Evolutionary conservation across 1,284 basidiomycete genomes (phyloP).

Genomic region (Boletellus dicymbophilus): DNA sequence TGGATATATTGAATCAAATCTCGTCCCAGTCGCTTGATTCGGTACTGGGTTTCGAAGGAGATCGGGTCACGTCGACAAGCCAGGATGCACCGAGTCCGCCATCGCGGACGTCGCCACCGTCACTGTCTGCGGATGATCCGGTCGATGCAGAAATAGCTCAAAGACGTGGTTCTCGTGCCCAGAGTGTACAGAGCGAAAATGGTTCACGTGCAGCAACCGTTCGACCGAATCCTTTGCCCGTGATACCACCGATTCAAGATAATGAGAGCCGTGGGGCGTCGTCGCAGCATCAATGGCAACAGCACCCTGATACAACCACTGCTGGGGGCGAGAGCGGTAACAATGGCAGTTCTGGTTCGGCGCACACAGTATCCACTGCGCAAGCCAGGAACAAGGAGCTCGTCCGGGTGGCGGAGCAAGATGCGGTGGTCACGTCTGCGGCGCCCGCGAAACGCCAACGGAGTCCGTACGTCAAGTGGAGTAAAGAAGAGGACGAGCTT

Average conservation of each 20-base stretch:
- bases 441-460: constrained; percentile 30
- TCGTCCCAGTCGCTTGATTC: constrained; percentile 8
- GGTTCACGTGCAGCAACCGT: background rate
- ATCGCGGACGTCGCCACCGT: background rate
- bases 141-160: constrained; percentile 26
- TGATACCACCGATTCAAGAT: background rate
- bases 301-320: constrained; percentile 8
- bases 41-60: background rate
- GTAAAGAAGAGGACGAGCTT: constrained; percentile 40
- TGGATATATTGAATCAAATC: background rate
- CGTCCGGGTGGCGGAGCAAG: constrained; percentile 25
- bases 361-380: background rate
- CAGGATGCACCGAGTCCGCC: background rate
- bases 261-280: constrained; percentile 7
- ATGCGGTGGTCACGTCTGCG: background rate
- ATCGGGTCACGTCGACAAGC: background rate
- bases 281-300: background rate
- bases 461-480: constrained; percentile 43
- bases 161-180: constrained; percentile 10
- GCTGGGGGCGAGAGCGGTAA: constrained; percentile 1
- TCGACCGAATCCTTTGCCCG: background rate
- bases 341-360: background rate
- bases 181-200: background rate
- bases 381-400: constrained; percentile 25
- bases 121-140: constrained; percentile 7